phyloP scores from a whole-genome alignment of 768 basidiomycete species.

The Leucosporidium yakuticum region DNA sequence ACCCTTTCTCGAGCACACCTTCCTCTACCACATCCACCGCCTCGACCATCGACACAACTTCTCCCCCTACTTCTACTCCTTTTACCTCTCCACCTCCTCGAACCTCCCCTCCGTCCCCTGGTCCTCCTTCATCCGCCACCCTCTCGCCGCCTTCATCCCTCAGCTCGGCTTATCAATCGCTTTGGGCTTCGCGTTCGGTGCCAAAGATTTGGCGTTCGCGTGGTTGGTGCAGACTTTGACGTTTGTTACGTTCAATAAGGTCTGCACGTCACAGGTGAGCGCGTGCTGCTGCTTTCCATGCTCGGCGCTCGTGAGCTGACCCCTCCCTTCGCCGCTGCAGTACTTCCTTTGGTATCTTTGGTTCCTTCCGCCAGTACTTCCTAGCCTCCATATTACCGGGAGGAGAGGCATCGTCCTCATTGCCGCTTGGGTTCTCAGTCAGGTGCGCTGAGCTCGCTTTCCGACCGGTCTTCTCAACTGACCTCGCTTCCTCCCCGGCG shows the following conservation, averaged over 20 bases:
- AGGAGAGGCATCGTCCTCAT: constrained; percentile 47
- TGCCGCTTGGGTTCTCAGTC: constrained; percentile 65
- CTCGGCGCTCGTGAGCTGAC: not conserved
- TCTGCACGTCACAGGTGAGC: constrained; percentile 89
- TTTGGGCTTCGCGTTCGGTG: constrained; percentile 66
- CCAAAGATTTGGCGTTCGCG: constrained; percentile 62
- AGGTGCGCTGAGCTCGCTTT: constrained; percentile 37
- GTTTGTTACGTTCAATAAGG: constrained; percentile 97
- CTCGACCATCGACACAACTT: constrained; percentile 98
- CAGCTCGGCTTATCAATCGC: constrained; percentile 54
- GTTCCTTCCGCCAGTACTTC: constrained; percentile 74
- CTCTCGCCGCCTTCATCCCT: constrained; percentile 36
- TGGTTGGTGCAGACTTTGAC: constrained; percentile 87
- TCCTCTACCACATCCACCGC: constrained; percentile 82
- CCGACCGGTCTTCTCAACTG: not conserved
- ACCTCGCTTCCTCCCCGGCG: not conserved
- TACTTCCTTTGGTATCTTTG: constrained; percentile 97
- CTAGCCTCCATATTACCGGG: constrained; percentile 55
- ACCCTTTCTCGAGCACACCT: constrained; percentile 84
- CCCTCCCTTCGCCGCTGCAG: constrained; percentile 45
- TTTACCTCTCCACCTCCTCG: constrained; percentile 58
- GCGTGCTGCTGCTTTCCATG: not conserved
- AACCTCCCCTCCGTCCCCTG: not conserved
- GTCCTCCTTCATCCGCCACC: constrained; percentile 14
- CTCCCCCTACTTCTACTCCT: constrained; percentile 92